phyloP scores from a whole-genome alignment of 1,284 basidiomycete genomes.

The Rhodotorula glutinis region DNA sequence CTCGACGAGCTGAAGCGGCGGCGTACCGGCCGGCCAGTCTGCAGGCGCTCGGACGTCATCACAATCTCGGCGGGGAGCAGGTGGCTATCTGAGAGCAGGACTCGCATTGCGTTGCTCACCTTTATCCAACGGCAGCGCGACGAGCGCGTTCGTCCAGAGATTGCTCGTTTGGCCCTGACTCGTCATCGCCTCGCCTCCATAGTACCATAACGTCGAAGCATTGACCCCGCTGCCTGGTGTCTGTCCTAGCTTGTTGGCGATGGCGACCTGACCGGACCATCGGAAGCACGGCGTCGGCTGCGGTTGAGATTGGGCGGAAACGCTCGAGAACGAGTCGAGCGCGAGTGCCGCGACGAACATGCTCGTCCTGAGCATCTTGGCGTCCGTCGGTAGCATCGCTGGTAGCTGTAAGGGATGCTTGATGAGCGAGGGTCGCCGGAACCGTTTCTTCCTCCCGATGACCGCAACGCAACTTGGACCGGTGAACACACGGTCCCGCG shows the following conservation, averaged over 20 bases:
- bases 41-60: not conserved
- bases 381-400: not conserved
- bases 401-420: no score
- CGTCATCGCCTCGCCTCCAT: slow-evolving; percentile 40
- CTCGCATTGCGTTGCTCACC: slow-evolving; percentile 8
- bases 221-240: slow-evolving; percentile 2
- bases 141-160: slow-evolving; percentile 44
- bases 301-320: slow-evolving; percentile 7
- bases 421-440: no score
- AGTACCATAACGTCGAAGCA: slow-evolving; percentile 34
- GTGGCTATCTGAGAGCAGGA: no score
- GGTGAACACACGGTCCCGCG: no score
- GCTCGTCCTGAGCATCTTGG: not conserved
- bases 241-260: slow-evolving; percentile 21
- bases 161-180: slow-evolving; percentile 23
- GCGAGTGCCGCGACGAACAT: not conserved
- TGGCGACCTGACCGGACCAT: slow-evolving; percentile 22
- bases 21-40: slow-evolving; percentile 41
- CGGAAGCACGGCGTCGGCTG: slow-evolving; percentile 31
- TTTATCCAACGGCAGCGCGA: slow-evolving; percentile 34
- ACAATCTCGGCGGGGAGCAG: no score
- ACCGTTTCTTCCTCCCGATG: no score
- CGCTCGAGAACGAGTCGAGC: not conserved
- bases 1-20: slow-evolving; percentile 38
- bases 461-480: no score